Base-by-base conservation (phyloP, 305 asterid genomes). In the Solanum hybrid region DNA sequence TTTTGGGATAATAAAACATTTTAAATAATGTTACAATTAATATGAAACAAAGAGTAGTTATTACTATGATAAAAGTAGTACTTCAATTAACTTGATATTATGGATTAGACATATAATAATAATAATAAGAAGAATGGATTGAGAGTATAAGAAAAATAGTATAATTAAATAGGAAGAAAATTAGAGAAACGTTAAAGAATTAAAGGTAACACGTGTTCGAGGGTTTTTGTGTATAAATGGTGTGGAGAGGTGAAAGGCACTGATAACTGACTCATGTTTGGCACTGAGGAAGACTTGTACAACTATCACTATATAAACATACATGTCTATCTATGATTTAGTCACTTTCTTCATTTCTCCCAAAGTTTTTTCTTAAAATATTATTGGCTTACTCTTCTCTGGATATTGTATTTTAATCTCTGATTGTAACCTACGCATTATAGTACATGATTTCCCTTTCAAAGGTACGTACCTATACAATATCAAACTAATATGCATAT, bases 241-340 rank as follows among this genome's bases (percentile, higher is more conserved):
- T 88, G 88, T 87, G 45, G 45, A 32, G 90, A 86, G 64, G 56
- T 93, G 96, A 93, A 91, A 91, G 93, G 89, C 93, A 92, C 92
- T 78, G 45, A 17, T 90, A 93, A 92, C 96, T 72, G 93, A 92
- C 91, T 92, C 91, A 86, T 91, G 91, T 91, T 91, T 91, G 38
- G 89, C 86, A 22, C 89, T 87, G 87, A 27, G 22, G 42, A 84
- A 51, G 31, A 84, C 29, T 45, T 40, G 37, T 81, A 81, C 84
- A 5, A 38, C 86, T 80, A 80, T 36, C 34, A 80, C 64, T 38
- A 38, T 80, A 78, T 11, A 36, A 10, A 32, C 29, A 56, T 56
- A 17, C 31, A 66, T 69, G 76, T 71, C 77, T 29, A 24, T 78
- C 51, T 36, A 22, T 78, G 73, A 82, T 84, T 82, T 51, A 84